Base-by-base conservation (phyloP, 108 stramenopile species). In the Nannochloropsis salina region DNA sequence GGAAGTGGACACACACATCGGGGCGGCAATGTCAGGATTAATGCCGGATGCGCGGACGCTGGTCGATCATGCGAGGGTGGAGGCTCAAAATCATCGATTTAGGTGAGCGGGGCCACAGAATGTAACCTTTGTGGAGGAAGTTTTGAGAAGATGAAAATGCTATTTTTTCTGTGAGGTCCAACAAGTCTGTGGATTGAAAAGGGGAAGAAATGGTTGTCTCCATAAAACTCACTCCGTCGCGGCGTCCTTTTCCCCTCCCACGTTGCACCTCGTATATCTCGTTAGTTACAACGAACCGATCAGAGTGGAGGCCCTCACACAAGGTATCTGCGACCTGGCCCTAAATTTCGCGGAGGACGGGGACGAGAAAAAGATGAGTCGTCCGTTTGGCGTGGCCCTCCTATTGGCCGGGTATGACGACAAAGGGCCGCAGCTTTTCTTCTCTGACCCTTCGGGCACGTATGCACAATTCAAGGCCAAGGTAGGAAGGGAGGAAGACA, bases 391-490 rank as follows among this genome's bases (percentile, higher is more conserved):
- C 83, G 99, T 99, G 0, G 98, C 99, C 1, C 94, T 99, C 45
- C 94, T 99, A 80, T 91, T 98, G 83, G 99, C 97, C 2, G 99
- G 99, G 44, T 94, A 92, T 80, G 98, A 99, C 90, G 90, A 96
- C 85, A 84, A 93, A 43, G 99, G 99, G 12, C 94, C 97, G 44
- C 97, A 97, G 89, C 94, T 99, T 47, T 99, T 95, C 93, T 98
- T 97, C 92, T 94, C 95, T 81, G 99, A 99, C 90, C 99, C 99
- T 6, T 93, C 93, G 42, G 99, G 99, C 22, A 98, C 97, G 74
- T 99, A 97, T 92, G 95, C 96, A 42, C 92, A 94, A 89, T 99
- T 97, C 94, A 98, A 98, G 93, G 98, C 98, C 86, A 98, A 98
- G 61, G 61, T 74, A 74, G 31, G 31, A 31, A 31, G 31, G 31